These are phyloP conservation scores for Globisporangium heterothallicum DNA, from an alignment of 352 stramenopile species.

Conservation along the genomic window DNA sequence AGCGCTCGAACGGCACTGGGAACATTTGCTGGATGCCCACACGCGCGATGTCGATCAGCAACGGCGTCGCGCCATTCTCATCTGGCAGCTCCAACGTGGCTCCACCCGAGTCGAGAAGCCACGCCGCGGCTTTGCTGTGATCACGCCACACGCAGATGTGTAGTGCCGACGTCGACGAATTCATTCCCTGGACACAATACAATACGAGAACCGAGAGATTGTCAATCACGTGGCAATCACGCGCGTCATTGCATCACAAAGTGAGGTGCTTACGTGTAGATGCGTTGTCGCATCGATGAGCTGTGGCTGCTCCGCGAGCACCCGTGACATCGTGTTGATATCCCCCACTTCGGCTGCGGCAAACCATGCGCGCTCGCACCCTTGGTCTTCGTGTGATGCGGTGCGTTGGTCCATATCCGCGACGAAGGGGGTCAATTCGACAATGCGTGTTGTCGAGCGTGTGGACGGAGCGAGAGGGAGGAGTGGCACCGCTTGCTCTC, in stretches of 20 bases:
- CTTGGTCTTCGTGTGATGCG: no score
- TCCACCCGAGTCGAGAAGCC: constrained; percentile 23
- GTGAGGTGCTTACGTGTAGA: not conserved
- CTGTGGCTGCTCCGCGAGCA: not conserved
- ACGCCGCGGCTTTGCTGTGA: constrained; percentile 13
- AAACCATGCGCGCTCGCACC: not conserved
- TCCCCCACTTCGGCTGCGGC: not conserved
- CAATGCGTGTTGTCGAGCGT: no score
- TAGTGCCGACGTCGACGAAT: constrained; percentile 20
- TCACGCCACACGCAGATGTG: constrained; percentile 33
- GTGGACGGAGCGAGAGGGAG: no score
- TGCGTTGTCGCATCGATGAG: no score
- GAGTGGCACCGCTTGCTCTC: no score
- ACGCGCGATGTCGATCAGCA: constrained; percentile 40
- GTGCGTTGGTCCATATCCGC: no score
- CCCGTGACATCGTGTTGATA: not conserved
- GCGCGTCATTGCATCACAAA: not conserved
- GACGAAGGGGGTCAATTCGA: no score
- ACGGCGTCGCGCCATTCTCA: constrained; percentile 31
- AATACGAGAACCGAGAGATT: no score
- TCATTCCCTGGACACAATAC: not conserved
- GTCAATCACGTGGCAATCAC: no score
- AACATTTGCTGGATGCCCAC: constrained; percentile 44
- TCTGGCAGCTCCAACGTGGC: constrained; percentile 31
- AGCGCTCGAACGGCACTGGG: constrained; percentile 26